Conservation (phyloP, 331 rosid species). For the Quercus tomentella region DNA sequence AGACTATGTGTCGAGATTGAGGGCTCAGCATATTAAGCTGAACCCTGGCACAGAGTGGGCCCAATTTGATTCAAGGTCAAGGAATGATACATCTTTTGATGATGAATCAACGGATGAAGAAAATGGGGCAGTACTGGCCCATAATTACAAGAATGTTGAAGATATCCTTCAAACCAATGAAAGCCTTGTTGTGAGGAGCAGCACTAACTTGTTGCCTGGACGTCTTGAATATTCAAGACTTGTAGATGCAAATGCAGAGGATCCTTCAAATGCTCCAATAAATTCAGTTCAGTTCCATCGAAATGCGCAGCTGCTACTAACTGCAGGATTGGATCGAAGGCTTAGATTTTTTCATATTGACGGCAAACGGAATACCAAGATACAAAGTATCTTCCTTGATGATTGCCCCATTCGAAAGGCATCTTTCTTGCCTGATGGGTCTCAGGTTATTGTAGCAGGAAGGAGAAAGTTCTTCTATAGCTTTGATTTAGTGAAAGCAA, state of each 20-base stretch:
- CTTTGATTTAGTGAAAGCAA: no score
- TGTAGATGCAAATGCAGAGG: no score
- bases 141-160: constrained; percentile 15
- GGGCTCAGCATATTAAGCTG: constrained; percentile 79
- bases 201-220: no score
- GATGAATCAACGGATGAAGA: constrained; percentile 63
- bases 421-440: constrained; percentile 64
- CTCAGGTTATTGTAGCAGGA: constrained; percentile 60
- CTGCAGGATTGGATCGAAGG: constrained; percentile 65
- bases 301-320: constrained; percentile 61
- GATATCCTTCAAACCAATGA: no score
- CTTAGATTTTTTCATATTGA: constrained; percentile 69
- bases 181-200: no score
- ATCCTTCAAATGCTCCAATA: constrained; percentile 32
- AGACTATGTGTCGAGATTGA: constrained; percentile 72
- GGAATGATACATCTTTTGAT: constrained; percentile 17
- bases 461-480: no score
- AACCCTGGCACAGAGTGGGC: constrained; percentile 83
- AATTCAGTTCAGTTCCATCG: constrained; percentile 70
- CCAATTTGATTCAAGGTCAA: constrained; percentile 31
- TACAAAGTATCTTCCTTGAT: constrained; percentile 65
- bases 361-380: constrained; percentile 6
- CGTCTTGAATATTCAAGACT: no score
- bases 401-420: constrained; percentile 69
- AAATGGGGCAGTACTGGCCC: constrained; percentile 35